Evolutionary conservation across 495 filamentous ascomycete species (phyloP).

Genomic region (Talaromyces borbonicus): DNA sequence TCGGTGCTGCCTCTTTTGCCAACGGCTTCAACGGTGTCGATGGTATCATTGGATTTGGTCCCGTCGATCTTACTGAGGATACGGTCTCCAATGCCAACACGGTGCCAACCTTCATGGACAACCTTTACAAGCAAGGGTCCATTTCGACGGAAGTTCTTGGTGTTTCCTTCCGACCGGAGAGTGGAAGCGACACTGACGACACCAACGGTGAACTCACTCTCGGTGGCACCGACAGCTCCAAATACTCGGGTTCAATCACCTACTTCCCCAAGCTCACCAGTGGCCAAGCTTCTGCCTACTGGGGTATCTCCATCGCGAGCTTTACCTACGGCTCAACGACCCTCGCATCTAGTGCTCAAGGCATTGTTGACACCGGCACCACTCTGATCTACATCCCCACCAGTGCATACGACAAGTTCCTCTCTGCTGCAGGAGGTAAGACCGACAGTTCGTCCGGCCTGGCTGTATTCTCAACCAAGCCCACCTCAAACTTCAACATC

Average conservation of each 20-base stretch:
- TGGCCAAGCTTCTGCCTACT: slow-evolving; percentile 1
- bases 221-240: background rate
- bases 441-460: background rate
- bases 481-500: background rate
- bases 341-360: background rate
- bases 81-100: slow-evolving; percentile 1
- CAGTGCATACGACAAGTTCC: background rate
- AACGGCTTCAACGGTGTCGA: background rate
- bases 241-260: background rate
- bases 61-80: background rate
- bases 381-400: slow-evolving; percentile 1
- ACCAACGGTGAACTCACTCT: slow-evolving; percentile 1
- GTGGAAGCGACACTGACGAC: slow-evolving; percentile 2
- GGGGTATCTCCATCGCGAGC: background rate
- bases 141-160: background rate
- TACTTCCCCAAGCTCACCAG: background rate
- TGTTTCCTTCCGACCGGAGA: background rate
- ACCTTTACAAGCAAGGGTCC: background rate
- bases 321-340: slow-evolving; percentile 1
- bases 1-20: background rate
- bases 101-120: background rate
- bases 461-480: background rate
- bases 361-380: slow-evolving; percentile 4
- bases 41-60: slow-evolving; percentile 1
- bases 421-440: background rate